phyloP scores from a whole-genome alignment of 345 rosid genomes.

The Isatis tinctoria region DNA sequence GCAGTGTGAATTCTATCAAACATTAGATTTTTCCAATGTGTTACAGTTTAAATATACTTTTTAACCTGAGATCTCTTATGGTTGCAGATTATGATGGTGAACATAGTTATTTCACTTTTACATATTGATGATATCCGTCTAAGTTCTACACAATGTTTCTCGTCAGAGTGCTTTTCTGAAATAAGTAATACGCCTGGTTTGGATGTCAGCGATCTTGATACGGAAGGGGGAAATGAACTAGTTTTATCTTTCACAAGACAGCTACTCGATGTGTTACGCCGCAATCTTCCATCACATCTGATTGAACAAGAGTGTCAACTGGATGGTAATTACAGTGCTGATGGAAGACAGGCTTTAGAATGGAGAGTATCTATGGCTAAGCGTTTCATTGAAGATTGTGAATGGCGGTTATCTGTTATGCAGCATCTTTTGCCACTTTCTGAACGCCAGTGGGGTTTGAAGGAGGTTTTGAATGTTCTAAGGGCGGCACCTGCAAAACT shows the following conservation, averaged over 20 bases:
- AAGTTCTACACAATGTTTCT: conserved; percentile 32
- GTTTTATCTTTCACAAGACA: conserved; percentile 71
- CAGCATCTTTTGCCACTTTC: conserved; percentile 88
- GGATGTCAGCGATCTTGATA: conserved; percentile 41
- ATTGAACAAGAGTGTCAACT: conserved; percentile 49
- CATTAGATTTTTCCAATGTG: not conserved
- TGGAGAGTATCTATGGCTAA: conserved; percentile 77
- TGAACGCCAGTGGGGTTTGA: conserved; percentile 86
- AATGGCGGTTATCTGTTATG: conserved; percentile 91
- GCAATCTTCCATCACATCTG: conserved; percentile 57
- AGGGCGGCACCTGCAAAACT: conserved; percentile 92
- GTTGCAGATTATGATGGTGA: conserved; percentile 92
- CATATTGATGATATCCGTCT: conserved; percentile 79
- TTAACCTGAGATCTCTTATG: conserved; percentile 29
- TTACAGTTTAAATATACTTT: not conserved
- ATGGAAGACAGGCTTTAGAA: conserved; percentile 77
- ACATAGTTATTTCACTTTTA: conserved; percentile 75
- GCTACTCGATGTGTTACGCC: conserved; percentile 65
- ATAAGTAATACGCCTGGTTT: conserved; percentile 18
- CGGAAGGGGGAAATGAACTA: conserved; percentile 64
- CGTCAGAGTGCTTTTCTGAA: too few species aligned
- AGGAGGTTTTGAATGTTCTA: conserved; percentile 83
- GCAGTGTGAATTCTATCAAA: not conserved
- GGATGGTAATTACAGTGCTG: conserved; percentile 48
- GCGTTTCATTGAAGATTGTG: conserved; percentile 89